Percentiles rank a stretch among this genome's conserved stretches.
Conservation (phyloP, 202 grass and related monocot species). For the Digitaria exilis region DNA sequence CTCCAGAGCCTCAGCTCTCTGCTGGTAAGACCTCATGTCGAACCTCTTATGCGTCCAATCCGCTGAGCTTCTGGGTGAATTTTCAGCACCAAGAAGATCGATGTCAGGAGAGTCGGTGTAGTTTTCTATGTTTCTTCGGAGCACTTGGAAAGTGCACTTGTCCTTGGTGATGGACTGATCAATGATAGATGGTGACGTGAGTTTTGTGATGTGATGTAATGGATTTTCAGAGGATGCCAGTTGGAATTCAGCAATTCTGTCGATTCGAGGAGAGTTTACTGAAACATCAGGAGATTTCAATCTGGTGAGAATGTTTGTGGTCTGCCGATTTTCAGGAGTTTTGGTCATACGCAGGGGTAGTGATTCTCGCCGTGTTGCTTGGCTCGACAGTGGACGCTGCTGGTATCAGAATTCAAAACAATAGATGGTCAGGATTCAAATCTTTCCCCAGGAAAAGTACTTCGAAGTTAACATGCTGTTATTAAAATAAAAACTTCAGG, state of each 20-base stretch:
- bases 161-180: conserved; percentile 91
- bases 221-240: conserved; percentile 67
- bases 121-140: conserved; percentile 36
- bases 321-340: conserved; percentile 36
- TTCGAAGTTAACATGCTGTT: neutral
- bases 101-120: conserved; percentile 23
- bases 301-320: conserved; percentile 42
- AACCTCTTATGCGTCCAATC: conserved; percentile 75
- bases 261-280: conserved; percentile 84
- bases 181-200: conserved; percentile 21
- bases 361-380: conserved; percentile 54
- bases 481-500: conserved; percentile 5
- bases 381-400: conserved; percentile 24
- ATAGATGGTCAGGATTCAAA: neutral
- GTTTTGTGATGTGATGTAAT: conserved; percentile 38
- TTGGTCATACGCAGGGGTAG: conserved; percentile 47
- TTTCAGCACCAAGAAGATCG: conserved; percentile 40
- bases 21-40: conserved; percentile 69
- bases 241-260: conserved; percentile 86
- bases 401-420: neutral
- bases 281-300: conserved; percentile 88
- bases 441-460: neutral
- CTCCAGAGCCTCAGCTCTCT: conserved; percentile 86
- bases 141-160: conserved; percentile 87
- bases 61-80: conserved; percentile 53